Conservation (phyloP, 1,139 yeast genomes). For the Pneumocystis canis region DNA sequence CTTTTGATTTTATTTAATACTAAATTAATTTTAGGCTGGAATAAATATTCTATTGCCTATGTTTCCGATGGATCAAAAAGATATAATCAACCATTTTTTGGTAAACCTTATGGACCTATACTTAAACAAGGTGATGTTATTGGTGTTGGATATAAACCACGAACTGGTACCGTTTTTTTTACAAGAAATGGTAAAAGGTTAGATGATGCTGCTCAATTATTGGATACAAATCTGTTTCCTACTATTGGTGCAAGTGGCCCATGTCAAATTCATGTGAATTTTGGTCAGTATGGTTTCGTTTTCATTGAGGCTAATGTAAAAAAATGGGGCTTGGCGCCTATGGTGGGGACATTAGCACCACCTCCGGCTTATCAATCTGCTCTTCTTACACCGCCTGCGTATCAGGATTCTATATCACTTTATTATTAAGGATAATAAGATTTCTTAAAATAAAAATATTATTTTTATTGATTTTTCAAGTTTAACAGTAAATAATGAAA, state of each 20-base stretch:
- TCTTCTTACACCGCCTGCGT: neutral
- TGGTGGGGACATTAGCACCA: conserved; percentile 55
- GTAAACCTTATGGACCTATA: conserved; percentile 47
- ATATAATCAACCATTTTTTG: conserved; percentile 68
- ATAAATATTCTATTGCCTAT: conserved; percentile 70
- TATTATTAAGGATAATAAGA: neutral
- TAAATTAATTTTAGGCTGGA: conserved; percentile 26
- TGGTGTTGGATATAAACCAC: conserved; percentile 76
- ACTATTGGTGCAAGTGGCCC: conserved; percentile 74
- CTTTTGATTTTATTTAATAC: neutral
- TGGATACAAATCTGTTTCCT: conserved; percentile 70
- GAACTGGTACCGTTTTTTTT: conserved; percentile 69
- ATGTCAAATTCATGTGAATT: conserved; percentile 61
- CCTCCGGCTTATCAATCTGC: conserved; percentile 45
- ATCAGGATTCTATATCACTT: neutral
- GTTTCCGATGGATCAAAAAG: conserved; percentile 75
- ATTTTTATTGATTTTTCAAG: neutral
- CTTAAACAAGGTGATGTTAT: conserved; percentile 75
- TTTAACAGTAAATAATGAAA: neutral
- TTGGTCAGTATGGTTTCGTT: conserved; percentile 86
- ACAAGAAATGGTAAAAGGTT: conserved; percentile 83
- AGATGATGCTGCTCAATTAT: conserved; percentile 53
- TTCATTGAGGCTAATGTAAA: conserved; percentile 90
- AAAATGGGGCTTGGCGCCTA: conserved; percentile 81
- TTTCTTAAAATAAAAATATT: neutral